phyloP scores from a whole-genome alignment of 352 stramenopile genomes.

The Phytopythium litorale region DNA sequence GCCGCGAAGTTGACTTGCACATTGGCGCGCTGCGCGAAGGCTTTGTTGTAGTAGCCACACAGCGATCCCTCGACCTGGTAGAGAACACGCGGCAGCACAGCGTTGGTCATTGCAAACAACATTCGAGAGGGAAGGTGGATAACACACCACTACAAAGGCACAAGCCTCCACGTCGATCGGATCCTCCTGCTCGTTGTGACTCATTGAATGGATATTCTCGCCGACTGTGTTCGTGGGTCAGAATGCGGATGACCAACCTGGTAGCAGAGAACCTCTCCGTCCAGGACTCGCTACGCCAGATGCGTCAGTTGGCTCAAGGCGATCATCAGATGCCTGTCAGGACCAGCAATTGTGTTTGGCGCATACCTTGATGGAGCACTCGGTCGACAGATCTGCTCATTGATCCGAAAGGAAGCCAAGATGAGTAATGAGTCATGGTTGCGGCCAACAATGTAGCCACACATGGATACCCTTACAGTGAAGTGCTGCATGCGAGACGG shows the following conservation, averaged over 20 bases:
- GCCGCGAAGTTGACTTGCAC: constrained; percentile 29
- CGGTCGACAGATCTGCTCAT: constrained; percentile 46
- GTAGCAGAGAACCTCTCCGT: constrained; percentile 69
- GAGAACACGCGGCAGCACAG: not conserved
- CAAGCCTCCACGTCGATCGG: constrained; percentile 26
- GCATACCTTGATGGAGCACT: constrained; percentile 43
- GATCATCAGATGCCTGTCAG: not conserved
- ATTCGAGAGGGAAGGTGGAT: not conserved
- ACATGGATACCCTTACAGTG: constrained; percentile 30
- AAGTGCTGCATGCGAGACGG: constrained; percentile 33
- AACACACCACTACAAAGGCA: constrained; percentile 42
- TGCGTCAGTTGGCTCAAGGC: not conserved
- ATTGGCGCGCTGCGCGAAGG: constrained; percentile 42
- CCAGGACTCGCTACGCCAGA: constrained; percentile 31
- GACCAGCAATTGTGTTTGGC: not conserved
- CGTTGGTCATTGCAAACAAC: not conserved
- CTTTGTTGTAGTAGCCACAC: constrained; percentile 66
- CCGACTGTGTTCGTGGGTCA: not conserved
- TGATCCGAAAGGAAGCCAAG: not conserved
- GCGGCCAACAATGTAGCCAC: not conserved
- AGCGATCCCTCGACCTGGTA: constrained; percentile 59
- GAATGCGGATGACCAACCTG: constrained; percentile 16
- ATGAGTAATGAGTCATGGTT: not conserved
- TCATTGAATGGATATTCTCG: not conserved
- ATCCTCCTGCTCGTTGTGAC: constrained; percentile 35